Evolutionary conservation across 208 protist genomes (phyloP), one percentile per base, ranked within the genome.

Genomic region (Crithidia bombi): DNA sequence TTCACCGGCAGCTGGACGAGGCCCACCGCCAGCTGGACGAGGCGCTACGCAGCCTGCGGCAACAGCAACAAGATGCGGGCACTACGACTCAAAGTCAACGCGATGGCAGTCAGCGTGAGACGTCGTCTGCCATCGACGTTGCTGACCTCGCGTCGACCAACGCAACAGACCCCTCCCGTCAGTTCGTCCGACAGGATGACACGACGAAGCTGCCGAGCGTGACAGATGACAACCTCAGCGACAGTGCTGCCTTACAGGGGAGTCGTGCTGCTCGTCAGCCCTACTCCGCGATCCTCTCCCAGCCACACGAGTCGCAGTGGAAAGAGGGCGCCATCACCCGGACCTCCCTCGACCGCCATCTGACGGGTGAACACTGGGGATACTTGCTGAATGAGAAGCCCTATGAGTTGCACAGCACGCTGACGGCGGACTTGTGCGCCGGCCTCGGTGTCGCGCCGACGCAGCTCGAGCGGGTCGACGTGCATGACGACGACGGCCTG

Each of bases 331-430:
- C 63, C 6, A 47, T 63, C 14, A 56, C 47, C 32, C 66, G 39
- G 46, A 78, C 78, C 12, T 52, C 69, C 21, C 69, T 85, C 25
- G 25, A 54, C 39, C 76, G 78, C 46, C 50, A 58, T 59, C 80
- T 93, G 39, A 39, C 59, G 11, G 88, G 88, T 9, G 74, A 66
- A 2, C 66, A 86, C 55, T 94, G 88, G 88, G 17, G 3, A 5
- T 82, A 85, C 63, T 49, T 91, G 21, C 32, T 94, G 26, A 36
- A 41, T 2, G 69, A 89, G 54, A 80, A 87, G 75, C 77, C 78
- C 15, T 73, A 83, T 54, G 78, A 90, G 59, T 63, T 91, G 33
- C 75, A 65, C 26, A 64, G 59, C 57, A 69, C 66, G 1, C 69
- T 88, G 56, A 51, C 38, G n/a, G 70, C 76, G n/a, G 88, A 94